Evolutionary conservation across 148 eudicot genomes (phyloP).

Genomic region (Chenopodium suecicum): DNA sequence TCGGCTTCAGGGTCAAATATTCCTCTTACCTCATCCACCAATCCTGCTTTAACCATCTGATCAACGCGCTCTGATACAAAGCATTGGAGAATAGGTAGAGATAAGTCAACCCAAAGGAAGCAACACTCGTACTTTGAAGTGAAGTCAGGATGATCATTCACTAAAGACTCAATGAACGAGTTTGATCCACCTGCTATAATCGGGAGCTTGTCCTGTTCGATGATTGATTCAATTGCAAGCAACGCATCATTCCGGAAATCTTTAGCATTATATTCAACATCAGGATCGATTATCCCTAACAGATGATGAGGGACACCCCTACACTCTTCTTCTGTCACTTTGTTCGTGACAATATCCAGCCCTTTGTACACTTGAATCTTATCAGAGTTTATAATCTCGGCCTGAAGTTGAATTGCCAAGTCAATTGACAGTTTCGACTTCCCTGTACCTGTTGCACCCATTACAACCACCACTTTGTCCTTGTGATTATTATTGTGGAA

Average conservation of each 20-base stretch:
- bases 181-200: conserved; percentile 95
- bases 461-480: conserved; percentile 74
- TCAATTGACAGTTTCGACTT: conserved; percentile 83
- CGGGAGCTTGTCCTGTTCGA: conserved; percentile 51
- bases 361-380: conserved; percentile 86
- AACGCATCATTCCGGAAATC: conserved; percentile 60
- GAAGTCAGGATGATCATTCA: conserved; percentile 59
- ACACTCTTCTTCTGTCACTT: conserved; percentile 71
- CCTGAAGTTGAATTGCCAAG: conserved; percentile 56
- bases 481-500: conserved; percentile 37
- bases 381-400: conserved; percentile 76
- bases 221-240: conserved; percentile 53
- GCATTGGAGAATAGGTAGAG: conserved; percentile 43
- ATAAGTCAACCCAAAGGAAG: conserved; percentile 77
- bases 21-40: conserved; percentile 60
- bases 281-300: conserved; percentile 53
- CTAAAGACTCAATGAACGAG: conserved; percentile 66
- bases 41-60: conserved; percentile 56
- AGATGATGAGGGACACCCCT: conserved; percentile 75
- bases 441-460: conserved; percentile 93
- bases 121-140: conserved; percentile 60
- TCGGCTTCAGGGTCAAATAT: conserved; percentile 50
- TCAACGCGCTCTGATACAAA: conserved; percentile 74
- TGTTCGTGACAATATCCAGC: conserved; percentile 69
- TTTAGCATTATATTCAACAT: conserved; percentile 49